These are phyloP conservation scores for Schizochytrium sp. DNA, from an alignment of 108 stramenopile genomes.

Conservation along the genomic window DNA sequence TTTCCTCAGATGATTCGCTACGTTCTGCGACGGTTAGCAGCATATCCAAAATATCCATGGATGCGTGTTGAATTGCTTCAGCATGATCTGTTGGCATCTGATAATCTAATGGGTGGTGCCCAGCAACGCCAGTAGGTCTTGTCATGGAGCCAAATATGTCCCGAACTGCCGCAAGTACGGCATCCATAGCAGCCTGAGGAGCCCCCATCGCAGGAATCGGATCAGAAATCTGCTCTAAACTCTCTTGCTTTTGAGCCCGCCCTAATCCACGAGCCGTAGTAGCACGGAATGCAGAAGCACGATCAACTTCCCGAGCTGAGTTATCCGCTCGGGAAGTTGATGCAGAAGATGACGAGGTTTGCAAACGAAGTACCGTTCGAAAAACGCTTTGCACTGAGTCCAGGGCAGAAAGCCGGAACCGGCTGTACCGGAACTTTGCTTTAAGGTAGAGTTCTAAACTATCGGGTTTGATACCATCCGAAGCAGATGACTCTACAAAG, in stretches of 20 bases:
- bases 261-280: too few species aligned
- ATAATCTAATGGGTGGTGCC: slow-evolving; percentile 19
- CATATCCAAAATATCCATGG: slow-evolving; percentile 37
- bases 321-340: too few species aligned
- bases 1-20: slow-evolving; percentile 17
- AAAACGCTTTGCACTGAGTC: slow-evolving; percentile 26
- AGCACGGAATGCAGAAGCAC: too few species aligned
- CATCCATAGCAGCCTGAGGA: slow-evolving; percentile 3
- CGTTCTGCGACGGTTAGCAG: background rate
- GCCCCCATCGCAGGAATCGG: background rate
- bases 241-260: background rate
- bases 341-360: background rate
- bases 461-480: slow-evolving; percentile 38
- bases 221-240: background rate
- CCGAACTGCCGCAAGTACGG: slow-evolving; percentile 24
- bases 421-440: slow-evolving; percentile 17
- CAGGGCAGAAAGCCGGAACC: background rate
- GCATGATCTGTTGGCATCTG: slow-evolving; percentile 11
- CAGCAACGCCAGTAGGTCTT: background rate
- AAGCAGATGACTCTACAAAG: slow-evolving; percentile 41
- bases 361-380: slow-evolving; percentile 1
- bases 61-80: background rate
- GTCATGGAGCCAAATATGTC: slow-evolving; percentile 3
- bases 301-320: too few species aligned
- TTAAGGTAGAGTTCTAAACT: slow-evolving; percentile 49